Evolutionary conservation across 1,284 basidiomycete species (phyloP).

Genomic region (Trichosporon asahii): DNA sequence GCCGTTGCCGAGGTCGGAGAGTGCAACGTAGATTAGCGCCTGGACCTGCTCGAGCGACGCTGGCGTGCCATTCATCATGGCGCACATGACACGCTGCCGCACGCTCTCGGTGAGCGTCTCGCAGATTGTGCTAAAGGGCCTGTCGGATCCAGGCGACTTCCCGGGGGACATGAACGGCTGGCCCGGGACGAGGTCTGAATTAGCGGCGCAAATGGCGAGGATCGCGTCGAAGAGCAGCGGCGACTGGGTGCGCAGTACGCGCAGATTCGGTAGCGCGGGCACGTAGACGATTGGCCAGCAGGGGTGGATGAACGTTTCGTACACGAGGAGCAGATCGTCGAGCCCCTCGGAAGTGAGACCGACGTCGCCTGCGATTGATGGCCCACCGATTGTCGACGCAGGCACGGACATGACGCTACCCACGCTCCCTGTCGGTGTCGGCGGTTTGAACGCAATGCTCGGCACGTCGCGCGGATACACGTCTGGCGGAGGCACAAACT

Average conservation of each 20-base stretch:
- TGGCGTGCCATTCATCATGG: neutral
- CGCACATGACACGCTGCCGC: constrained; percentile 14
- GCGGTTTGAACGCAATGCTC: constrained; percentile 1
- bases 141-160: constrained; percentile 6
- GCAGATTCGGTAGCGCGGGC: constrained; percentile 15
- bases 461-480: neutral
- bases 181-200: constrained; percentile 13
- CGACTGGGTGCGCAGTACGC: constrained; percentile 18
- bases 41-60: constrained; percentile 19
- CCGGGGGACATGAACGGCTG: neutral
- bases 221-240: constrained; percentile 24
- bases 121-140: constrained; percentile 16
- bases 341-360: constrained; percentile 18
- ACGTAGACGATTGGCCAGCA: constrained; percentile 26
- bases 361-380: constrained; percentile 10
- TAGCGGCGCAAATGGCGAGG: constrained; percentile 22
- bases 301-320: constrained; percentile 25
- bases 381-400: neutral
- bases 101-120: constrained; percentile 20
- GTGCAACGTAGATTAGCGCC: constrained; percentile 17
- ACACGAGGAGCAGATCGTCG: constrained; percentile 23
- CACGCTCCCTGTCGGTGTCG: neutral
- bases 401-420: neutral
- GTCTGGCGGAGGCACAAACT: neutral
- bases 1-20: constrained; percentile 19